phyloP scores from a whole-genome alignment of 129 eudicot species.

The Oenanthe sinensis region DNA sequence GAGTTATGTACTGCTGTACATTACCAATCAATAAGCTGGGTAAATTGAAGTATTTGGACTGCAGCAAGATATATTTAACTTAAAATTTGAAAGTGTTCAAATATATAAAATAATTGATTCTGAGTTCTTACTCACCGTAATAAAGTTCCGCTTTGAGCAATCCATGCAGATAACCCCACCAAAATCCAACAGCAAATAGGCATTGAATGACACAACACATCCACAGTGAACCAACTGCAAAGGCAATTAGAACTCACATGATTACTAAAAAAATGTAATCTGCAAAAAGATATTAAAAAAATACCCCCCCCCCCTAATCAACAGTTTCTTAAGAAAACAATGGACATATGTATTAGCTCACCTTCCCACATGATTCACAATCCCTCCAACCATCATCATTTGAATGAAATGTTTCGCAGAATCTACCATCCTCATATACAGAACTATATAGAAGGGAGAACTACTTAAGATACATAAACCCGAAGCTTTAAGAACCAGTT shows the following conservation, averaged over 20 bases:
- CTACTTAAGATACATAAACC: background rate
- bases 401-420: constrained; percentile 75
- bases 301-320: background rate
- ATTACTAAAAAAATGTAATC: background rate
- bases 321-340: background rate
- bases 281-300: no score
- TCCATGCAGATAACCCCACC: constrained; percentile 76
- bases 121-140: constrained; percentile 43
- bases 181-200: constrained; percentile 60
- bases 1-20: background rate
- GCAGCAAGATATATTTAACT: background rate
- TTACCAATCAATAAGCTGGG: background rate
- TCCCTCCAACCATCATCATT: constrained; percentile 76
- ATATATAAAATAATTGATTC: background rate
- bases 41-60: background rate
- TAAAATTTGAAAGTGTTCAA: background rate
- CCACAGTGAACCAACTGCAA: constrained; percentile 77
- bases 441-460: constrained; percentile 33
- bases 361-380: constrained; percentile 57
- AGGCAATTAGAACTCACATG: background rate
- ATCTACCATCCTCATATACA: constrained; percentile 58
- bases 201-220: constrained; percentile 59
- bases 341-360: background rate
- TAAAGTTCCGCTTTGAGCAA: constrained; percentile 53
- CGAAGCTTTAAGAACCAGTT: background rate